Evolutionary conservation across 805 yeast genomes (phyloP), one percentile per base, ranked within the genome.

Genomic region (Diddensiella santjacobensis): DNA sequence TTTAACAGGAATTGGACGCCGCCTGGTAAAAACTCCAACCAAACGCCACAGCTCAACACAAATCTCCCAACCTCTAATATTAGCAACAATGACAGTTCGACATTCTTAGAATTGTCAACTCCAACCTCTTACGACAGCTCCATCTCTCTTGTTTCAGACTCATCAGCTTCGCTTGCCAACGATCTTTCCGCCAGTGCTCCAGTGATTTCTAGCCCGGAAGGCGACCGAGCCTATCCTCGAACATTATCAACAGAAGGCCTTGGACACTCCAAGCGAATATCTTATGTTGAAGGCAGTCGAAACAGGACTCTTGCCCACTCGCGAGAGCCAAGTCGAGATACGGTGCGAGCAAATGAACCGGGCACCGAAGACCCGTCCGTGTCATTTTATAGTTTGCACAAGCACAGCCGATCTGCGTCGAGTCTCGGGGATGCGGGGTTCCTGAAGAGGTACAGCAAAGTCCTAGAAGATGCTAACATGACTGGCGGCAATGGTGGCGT

Each of bases 1-100:
- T 57, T 57, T 40, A 55, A 57, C 42, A 37, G 41, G 24, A 53
- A 57, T 40, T 57, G 60, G 60, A 46, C 41, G 15, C 38, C 38
- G 15, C 38, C 38, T 8, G 18, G 8, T 8, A 13, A 8, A 8
- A 13, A 35, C 17, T 35, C 38, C 15, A 15, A 35, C 15, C 31
- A 26, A 26, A 13, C 31, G 31, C 31, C 31, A 26, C 31, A 13
- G 8, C 8, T 26, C 31, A 26, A 26, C 31, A 26, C 31, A 13
- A 26, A 26, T 13, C 13, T 26, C 13, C 31, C 31, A 8, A 8
- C 11, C 8, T 26, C 31, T 8, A 26, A 13, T 26, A 8, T 26
- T 8, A 26, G 11, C 13, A 13, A 8, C 8, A 13, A 13, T 8
- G 31, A 26, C 13, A 17, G 15, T 35, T 6, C 10, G 8, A 26